Percentiles rank a stretch among this genome's conserved stretches.
Conservation (phyloP, 2,329 filamentous ascomycete genomes). For the Diaporthe sp. region DNA sequence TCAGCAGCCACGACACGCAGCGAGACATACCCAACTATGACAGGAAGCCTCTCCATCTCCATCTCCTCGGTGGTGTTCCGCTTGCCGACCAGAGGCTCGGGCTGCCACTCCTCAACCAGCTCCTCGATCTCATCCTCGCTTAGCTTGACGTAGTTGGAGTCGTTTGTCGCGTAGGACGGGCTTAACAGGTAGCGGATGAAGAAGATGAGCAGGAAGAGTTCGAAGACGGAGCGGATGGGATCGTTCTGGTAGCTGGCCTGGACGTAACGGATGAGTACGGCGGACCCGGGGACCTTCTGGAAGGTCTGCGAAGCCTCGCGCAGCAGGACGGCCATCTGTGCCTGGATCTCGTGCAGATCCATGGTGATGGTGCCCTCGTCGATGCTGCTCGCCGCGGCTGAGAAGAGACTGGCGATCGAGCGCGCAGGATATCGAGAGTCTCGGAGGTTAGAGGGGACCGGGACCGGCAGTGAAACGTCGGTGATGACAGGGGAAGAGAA, state of each 20-base stretch:
- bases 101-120: slow-evolving; percentile 94
- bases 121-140: slow-evolving; percentile 97
- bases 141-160: slow-evolving; percentile 88
- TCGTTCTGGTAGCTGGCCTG: slow-evolving; percentile 98
- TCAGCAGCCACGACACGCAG: not conserved
- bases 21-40: slow-evolving; percentile 82
- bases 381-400: not conserved
- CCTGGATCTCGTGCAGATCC: slow-evolving; percentile 72
- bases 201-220: slow-evolving; percentile 93
- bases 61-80: slow-evolving; percentile 80
- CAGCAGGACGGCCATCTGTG: slow-evolving; percentile 61
- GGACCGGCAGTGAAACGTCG: too few relatives aligned
- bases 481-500: not conserved
- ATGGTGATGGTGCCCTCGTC: slow-evolving; percentile 58
- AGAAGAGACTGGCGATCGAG: not conserved
- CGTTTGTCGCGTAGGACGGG: slow-evolving; percentile 91
- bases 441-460: not conserved
- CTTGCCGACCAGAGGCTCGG: slow-evolving; percentile 86
- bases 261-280: slow-evolving; percentile 94
- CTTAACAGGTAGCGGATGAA: slow-evolving; percentile 93
- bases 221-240: slow-evolving; percentile 90
- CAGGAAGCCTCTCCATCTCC: slow-evolving; percentile 85
- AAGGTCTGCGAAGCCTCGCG: slow-evolving; percentile 72
- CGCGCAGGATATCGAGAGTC: not conserved
- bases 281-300: slow-evolving; percentile 91